Evolutionary conservation across 1,284 basidiomycete species (phyloP).

Genomic region (Hymenochaete sp.): DNA sequence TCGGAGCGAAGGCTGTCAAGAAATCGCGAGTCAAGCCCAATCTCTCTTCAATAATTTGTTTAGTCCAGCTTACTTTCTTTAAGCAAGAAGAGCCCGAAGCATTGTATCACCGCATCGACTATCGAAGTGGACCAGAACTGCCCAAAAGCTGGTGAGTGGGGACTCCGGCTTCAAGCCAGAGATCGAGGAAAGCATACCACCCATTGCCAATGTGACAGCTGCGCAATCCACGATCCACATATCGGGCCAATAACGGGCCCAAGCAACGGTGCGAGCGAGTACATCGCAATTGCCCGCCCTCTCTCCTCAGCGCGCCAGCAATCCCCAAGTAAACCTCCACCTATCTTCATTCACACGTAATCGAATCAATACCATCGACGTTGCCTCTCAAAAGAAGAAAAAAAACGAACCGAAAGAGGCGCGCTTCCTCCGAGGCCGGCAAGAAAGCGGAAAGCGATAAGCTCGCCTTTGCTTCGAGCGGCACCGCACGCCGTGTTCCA

Average conservation of each 20-base stretch:
- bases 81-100: slow-evolving; percentile 36
- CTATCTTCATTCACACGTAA: slow-evolving; percentile 32
- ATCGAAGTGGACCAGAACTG: slow-evolving; percentile 37
- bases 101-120: slow-evolving; percentile 29
- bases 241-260: slow-evolving; percentile 61
- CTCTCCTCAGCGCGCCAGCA: slow-evolving; percentile 62
- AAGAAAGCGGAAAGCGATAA: slow-evolving; percentile 59
- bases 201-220: slow-evolving; percentile 54
- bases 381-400: slow-evolving; percentile 9
- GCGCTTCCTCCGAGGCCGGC: slow-evolving; percentile 59
- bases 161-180: too few relatives aligned
- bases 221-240: slow-evolving; percentile 47
- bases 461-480: slow-evolving; percentile 45
- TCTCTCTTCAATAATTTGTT: background rate
- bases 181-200: too few relatives aligned
- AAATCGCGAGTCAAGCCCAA: background rate
- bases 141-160: slow-evolving; percentile 34
- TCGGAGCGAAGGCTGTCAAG: slow-evolving; percentile 33
- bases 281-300: slow-evolving; percentile 59
- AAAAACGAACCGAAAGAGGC: slow-evolving; percentile 41
- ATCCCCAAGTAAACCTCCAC: slow-evolving; percentile 65
- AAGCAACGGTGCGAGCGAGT: slow-evolving; percentile 54
- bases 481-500: slow-evolving; percentile 66
- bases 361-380: background rate
- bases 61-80: slow-evolving; percentile 32